A percentile compares a stretch with the other conserved stretches of the same genome.
Conservation (phyloP, 2,329 filamentous ascomycete genomes). For the Fusarium chuoi region DNA sequence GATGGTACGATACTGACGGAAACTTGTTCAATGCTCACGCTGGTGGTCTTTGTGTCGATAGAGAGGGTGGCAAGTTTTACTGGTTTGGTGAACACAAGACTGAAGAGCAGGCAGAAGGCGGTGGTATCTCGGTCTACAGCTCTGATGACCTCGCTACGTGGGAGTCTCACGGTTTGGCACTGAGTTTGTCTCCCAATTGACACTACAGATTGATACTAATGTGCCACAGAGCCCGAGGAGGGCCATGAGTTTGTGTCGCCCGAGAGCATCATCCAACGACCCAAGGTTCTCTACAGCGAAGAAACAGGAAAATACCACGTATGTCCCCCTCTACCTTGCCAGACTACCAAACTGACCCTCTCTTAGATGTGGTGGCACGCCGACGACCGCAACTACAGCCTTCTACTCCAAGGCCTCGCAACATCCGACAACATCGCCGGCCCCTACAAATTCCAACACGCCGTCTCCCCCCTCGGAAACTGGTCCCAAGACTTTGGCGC, state of each 20-base stretch:
- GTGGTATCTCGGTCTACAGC: constrained; percentile 69
- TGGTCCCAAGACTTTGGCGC: constrained; percentile 72
- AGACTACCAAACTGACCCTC: too few species aligned
- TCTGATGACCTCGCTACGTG: constrained; percentile 70
- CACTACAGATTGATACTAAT: fast-evolving
- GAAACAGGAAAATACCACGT: constrained; percentile 66
- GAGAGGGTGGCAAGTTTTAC: constrained; percentile 65
- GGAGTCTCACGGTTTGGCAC: constrained; percentile 65
- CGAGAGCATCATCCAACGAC: constrained; percentile 68
- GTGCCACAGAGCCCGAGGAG: constrained; percentile 56
- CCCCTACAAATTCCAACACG: constrained; percentile 65
- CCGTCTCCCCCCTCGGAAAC: constrained; percentile 66
- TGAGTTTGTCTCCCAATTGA: constrained; percentile 51
- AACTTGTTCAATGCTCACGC: constrained; percentile 71
- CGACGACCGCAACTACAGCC: constrained; percentile 66
- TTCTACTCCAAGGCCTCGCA: constrained; percentile 66
- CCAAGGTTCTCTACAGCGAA: constrained; percentile 70
- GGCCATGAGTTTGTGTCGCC: constrained; percentile 66
- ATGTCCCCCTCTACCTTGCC: too few species aligned
- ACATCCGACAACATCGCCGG: constrained; percentile 62
- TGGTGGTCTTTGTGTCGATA: constrained; percentile 64
- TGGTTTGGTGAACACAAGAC: constrained; percentile 72
- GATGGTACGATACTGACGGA: constrained; percentile 70
- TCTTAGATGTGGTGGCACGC: constrained; percentile 69
- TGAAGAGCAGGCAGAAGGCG: constrained; percentile 67